A percentile compares a stretch with the other conserved stretches of the same genome.
Conservation (phyloP, 495 filamentous ascomycete species). For the Pseudomonodictys pantanalensis region DNA sequence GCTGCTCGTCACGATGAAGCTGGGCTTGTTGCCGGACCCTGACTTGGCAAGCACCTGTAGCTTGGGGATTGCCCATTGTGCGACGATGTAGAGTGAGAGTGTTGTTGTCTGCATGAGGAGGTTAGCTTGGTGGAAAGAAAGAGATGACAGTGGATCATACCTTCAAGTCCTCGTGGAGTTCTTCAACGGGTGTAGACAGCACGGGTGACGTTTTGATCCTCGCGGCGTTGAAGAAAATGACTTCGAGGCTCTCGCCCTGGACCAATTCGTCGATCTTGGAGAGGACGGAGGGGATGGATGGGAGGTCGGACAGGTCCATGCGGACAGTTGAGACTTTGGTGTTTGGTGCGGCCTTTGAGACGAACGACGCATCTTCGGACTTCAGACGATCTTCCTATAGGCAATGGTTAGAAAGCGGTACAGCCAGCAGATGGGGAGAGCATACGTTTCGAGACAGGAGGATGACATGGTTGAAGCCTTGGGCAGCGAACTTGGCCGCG, state of each 20-base stretch:
- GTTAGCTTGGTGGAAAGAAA: background rate
- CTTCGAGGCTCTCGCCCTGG: conserved; percentile 35
- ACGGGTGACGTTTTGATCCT: conserved; percentile 37
- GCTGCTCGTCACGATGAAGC: conserved; percentile 42
- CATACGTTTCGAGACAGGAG: conserved; percentile 44
- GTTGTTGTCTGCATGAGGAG: conserved; percentile 36
- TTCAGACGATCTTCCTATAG: conserved; percentile 38
- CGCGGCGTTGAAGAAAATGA: conserved; percentile 47
- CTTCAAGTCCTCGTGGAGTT: conserved; percentile 45
- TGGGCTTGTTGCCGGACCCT: conserved; percentile 33
- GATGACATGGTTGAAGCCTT: conserved; percentile 42
- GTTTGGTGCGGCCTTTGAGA: conserved; percentile 14
- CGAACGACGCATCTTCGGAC: conserved; percentile 35
- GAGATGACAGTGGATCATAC: conserved; percentile 20
- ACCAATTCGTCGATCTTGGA: conserved; percentile 16
- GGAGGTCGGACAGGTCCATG: conserved; percentile 39
- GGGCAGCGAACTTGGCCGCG: conserved; percentile 40
- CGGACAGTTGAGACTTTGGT: conserved; percentile 37
- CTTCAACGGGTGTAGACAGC: conserved; percentile 35
- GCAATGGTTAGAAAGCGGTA: too few species aligned
- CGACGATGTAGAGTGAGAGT: conserved; percentile 41
- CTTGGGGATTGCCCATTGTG: conserved; percentile 40
- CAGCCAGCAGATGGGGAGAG: too few species aligned
- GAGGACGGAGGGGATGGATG: conserved; percentile 8
- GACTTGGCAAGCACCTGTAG: conserved; percentile 28